phyloP scores from a whole-genome alignment of 768 basidiomycete species.

The Tephrocybe rancida region DNA sequence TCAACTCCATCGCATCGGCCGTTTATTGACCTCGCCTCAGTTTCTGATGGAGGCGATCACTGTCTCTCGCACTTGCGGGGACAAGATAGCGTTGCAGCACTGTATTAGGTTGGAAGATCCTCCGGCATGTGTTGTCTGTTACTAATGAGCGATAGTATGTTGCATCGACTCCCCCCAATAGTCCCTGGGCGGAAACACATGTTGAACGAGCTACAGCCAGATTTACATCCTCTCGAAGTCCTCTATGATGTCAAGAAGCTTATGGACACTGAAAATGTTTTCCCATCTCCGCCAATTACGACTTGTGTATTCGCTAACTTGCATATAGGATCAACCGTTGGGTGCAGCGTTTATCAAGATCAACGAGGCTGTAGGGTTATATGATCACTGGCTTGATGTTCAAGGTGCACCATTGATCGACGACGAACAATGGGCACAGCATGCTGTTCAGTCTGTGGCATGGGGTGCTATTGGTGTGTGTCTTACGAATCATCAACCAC shows the following conservation, averaged over 20 bases:
- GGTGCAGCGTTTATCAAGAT: slow-evolving; percentile 70
- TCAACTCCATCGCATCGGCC: neutral
- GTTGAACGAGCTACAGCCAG: slow-evolving; percentile 75
- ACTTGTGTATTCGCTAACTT: neutral
- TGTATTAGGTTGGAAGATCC: slow-evolving; percentile 63
- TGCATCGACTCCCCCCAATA: slow-evolving; percentile 68
- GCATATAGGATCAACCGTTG: slow-evolving; percentile 66
- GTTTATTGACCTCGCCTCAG: slow-evolving; percentile 34
- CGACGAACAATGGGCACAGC: slow-evolving; percentile 69
- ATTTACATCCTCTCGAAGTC: slow-evolving; percentile 75
- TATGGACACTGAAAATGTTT: slow-evolving; percentile 65
- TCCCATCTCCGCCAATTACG: neutral
- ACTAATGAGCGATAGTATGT: slow-evolving; percentile 45
- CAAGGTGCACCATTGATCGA: slow-evolving; percentile 51
- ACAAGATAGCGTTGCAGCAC: slow-evolving; percentile 74
- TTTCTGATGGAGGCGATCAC: slow-evolving; percentile 76
- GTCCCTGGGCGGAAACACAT: slow-evolving; percentile 47
- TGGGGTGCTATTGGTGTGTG: slow-evolving; percentile 70
- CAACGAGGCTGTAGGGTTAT: slow-evolving; percentile 64
- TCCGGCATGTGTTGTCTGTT: neutral
- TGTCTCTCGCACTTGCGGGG: slow-evolving; percentile 72
- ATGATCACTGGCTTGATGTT: slow-evolving; percentile 71
- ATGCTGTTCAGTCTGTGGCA: slow-evolving; percentile 71
- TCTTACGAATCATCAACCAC: neutral
- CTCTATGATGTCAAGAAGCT: slow-evolving; percentile 79